These are phyloP conservation scores for Tephrocybe sp. DNA, from an alignment of 768 basidiomycete species.

Conservation along the genomic window DNA sequence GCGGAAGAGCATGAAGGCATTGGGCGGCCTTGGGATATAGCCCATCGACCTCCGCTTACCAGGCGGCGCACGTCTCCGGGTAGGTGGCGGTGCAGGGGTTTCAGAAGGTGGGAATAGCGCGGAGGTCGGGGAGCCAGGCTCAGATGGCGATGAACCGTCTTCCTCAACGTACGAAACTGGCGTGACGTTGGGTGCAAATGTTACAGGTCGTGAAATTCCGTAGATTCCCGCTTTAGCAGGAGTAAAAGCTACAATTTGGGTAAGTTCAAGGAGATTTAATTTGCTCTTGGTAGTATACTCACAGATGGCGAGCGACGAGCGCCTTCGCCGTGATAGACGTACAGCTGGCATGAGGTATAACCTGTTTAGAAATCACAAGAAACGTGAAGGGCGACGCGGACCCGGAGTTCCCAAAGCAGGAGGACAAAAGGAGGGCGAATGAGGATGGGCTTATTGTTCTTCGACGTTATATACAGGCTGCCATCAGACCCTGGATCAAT, in stretches of 20 bases:
- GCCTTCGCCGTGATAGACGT: slow-evolving; percentile 18
- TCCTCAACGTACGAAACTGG: slow-evolving; percentile 27
- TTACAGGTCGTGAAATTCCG: slow-evolving; percentile 50
- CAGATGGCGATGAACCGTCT: slow-evolving; percentile 25
- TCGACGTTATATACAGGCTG: slow-evolving; percentile 10
- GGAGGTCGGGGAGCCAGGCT: slow-evolving; percentile 32
- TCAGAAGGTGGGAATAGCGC: slow-evolving; percentile 58
- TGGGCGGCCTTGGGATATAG: slow-evolving; percentile 81
- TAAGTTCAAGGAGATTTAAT: neutral
- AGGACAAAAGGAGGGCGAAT: slow-evolving; percentile 18
- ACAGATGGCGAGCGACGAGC: slow-evolving; percentile 18
- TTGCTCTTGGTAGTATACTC: neutral
- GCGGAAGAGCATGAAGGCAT: slow-evolving; percentile 86
- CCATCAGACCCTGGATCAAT: slow-evolving; percentile 1
- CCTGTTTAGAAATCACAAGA: slow-evolving; percentile 3
- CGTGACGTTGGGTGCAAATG: slow-evolving; percentile 47
- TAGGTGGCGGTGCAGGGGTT: slow-evolving; percentile 33
- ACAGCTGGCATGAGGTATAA: slow-evolving; percentile 18
- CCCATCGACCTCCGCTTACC: slow-evolving; percentile 59
- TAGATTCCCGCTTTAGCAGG: slow-evolving; percentile 57
- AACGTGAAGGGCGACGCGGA: neutral
- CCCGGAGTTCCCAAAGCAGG: slow-evolving; percentile 17
- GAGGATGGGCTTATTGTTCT: slow-evolving; percentile 19
- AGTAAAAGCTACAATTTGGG: slow-evolving; percentile 29
- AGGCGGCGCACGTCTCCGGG: slow-evolving; percentile 52